phyloP scores from a whole-genome alignment of 495 filamentous ascomycete genomes.

The Penicillium riverlandense region DNA sequence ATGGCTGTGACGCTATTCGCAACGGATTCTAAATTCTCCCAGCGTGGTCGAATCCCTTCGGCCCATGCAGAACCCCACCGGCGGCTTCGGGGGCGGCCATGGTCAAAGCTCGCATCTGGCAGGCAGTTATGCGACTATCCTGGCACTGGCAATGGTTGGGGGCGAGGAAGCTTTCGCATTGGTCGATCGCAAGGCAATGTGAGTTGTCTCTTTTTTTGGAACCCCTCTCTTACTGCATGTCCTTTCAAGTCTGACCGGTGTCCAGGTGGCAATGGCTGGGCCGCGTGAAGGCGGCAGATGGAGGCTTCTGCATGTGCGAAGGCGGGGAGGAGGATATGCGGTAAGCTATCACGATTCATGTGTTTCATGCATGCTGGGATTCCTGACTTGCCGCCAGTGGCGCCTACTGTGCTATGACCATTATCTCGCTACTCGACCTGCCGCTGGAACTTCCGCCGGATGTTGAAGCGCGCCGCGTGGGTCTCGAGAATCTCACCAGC shows the following conservation, averaged over 20 bases:
- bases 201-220: slow-evolving; percentile 18
- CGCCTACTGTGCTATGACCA: slow-evolving; percentile 79
- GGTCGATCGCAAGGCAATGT: slow-evolving; percentile 74
- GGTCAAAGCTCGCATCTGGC: slow-evolving; percentile 84
- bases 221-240: neutral
- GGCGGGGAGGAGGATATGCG: slow-evolving; percentile 90
- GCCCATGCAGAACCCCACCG: slow-evolving; percentile 72
- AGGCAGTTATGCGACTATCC: slow-evolving; percentile 74
- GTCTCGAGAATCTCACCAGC: slow-evolving; percentile 50
- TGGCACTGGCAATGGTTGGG: slow-evolving; percentile 70
- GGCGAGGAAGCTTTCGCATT: slow-evolving; percentile 63
- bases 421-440: slow-evolving; percentile 75
- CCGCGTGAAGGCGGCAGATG: slow-evolving; percentile 71
- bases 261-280: slow-evolving; percentile 77
- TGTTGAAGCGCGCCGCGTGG: slow-evolving; percentile 38
- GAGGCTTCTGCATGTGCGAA: slow-evolving; percentile 72
- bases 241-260: slow-evolving; percentile 9
- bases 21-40: slow-evolving; percentile 5
- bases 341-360: slow-evolving; percentile 31
- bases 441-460: slow-evolving; percentile 71
- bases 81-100: slow-evolving; percentile 92
- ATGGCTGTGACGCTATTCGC: neutral
- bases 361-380: slow-evolving; percentile 5
- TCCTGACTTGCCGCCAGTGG: slow-evolving; percentile 47
- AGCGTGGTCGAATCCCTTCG: slow-evolving; percentile 64